Base-by-base conservation (phyloP, 108 stramenopile species). In the Nannochloropsis salina region DNA sequence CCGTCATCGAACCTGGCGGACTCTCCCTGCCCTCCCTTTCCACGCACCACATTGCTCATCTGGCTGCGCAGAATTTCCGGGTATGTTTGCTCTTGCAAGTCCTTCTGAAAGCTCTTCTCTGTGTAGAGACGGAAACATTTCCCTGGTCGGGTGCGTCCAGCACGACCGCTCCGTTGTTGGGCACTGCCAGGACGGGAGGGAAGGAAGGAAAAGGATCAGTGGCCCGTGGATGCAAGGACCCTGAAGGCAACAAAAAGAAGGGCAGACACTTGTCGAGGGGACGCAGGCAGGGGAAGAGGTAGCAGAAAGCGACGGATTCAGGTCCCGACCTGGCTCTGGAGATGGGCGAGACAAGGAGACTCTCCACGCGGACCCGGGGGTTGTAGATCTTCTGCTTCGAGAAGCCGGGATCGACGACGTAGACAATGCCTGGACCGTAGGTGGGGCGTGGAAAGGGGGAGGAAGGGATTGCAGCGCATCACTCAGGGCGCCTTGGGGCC, bases 351-450 rank as follows among this genome's bases (percentile, higher is more conserved):
- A 99, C 98, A 86, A 99, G 92, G 61, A 99, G 92, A 9, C 95
- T 96, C 87, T 99, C 99, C 20, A 99, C 98, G 9, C 99, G 95
- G 47, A 98, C 95, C 12, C 98, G 92, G 9, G 99, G 99, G 90
- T 99, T 99, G 94, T 97, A 99, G 10, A 99, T 88, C 93, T 99
- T 99, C 92, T 99, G 99, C 91, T 99, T 99, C 74, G 93, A 94
- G 84, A 99, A 99, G 42, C 99, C 98, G 11, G 99, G 97, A 90
- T 99, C 99, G 41, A 99, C 96, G 44, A 99, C 99, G 88, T 98
- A 99, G 9, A 99, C 98, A 61, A 99, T 96, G 43, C 99, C 47
- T 51, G 47, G 31, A 31, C 31, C 31, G 31, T 1, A 31, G 1
- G 1, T 31, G 31, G 15, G 47, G 47, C 12, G 15, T 10, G 47